phyloP scores from a whole-genome alignment of 805 yeast genomes.

The Komagataella pseudopastoris region DNA sequence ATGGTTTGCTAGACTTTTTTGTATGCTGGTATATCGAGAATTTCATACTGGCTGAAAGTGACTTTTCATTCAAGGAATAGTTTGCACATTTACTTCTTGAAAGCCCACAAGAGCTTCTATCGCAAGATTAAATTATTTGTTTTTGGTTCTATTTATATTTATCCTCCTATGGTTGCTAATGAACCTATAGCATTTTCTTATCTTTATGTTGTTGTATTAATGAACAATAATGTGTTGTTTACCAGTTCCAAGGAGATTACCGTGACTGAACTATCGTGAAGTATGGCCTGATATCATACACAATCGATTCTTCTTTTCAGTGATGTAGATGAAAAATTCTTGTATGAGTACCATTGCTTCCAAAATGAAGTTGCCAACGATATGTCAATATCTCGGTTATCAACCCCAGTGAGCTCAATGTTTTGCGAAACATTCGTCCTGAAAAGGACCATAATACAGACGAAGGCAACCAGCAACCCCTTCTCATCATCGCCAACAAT shows the following conservation, averaged over 20 bases:
- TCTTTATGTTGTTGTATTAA: not conserved
- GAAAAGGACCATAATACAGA: not conserved
- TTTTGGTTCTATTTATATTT: too few species aligned
- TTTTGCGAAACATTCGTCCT: not conserved
- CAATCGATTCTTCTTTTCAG: not conserved
- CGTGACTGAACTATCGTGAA: too few species aligned
- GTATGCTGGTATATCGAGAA: slow-evolving; percentile 6
- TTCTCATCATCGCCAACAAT: not conserved
- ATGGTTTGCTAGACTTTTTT: slow-evolving; percentile 4
- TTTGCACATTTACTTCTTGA: too few species aligned
- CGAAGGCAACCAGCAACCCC: not conserved
- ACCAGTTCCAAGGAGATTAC: too few species aligned
- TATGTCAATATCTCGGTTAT: not conserved
- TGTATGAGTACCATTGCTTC: not conserved
- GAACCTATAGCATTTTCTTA: too few species aligned
- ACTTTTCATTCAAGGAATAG: too few species aligned
- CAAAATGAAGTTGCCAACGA: not conserved
- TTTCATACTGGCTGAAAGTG: too few species aligned
- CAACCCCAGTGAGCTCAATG: not conserved
- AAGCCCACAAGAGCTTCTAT: too few species aligned
- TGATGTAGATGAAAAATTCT: not conserved
- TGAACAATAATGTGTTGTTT: not conserved
- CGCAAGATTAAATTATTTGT: too few species aligned
- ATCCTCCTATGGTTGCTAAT: too few species aligned
- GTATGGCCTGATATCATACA: not conserved